phyloP scores from a whole-genome alignment of 331 rosid species.

The Acacia pycnantha region DNA sequence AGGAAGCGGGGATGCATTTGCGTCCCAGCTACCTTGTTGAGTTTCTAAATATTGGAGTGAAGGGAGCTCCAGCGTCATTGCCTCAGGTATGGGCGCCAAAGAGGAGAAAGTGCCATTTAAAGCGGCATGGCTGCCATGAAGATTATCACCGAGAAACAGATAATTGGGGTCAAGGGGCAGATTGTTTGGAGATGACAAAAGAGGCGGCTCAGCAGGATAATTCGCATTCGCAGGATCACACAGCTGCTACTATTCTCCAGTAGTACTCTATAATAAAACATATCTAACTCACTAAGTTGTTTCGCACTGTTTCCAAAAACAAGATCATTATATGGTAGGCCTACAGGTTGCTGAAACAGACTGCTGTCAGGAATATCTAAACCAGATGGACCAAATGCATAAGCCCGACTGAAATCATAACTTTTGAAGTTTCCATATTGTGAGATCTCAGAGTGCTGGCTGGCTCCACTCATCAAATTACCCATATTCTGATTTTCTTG shows the following conservation, averaged over 20 bases:
- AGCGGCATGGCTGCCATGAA: conserved; percentile 59
- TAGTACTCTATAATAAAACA: conserved; percentile 37
- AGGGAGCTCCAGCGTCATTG: conserved; percentile 75
- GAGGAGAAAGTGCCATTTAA: conserved; percentile 72
- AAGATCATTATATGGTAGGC: conserved; percentile 35
- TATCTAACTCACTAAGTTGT: conserved; percentile 41
- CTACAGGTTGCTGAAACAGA: conserved; percentile 40
- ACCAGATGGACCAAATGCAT: conserved; percentile 27
- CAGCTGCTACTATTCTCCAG: conserved; percentile 30
- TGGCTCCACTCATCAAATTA: conserved; percentile 11
- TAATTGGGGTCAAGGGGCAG: conserved; percentile 30
- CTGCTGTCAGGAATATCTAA: conserved; percentile 29
- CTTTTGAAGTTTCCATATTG: conserved; percentile 28
- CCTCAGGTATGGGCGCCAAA: conserved; percentile 54
- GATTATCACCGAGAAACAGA: conserved; percentile 26
- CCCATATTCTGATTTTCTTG: conserved; percentile 36
- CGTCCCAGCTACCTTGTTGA: conserved; percentile 58
- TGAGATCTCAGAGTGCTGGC: conserved; percentile 34
- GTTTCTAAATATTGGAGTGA: conserved; percentile 64
- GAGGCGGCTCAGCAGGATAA: conserved; percentile 31
- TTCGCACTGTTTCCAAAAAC: conserved; percentile 32
- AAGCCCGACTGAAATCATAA: conserved; percentile 9
- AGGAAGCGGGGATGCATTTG: conserved; percentile 43
- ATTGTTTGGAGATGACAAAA: conserved; percentile 35
- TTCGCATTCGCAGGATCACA: conserved; percentile 30